These are phyloP conservation scores for Populus hybrid DNA, from an alignment of 441 rosid species.

Conservation along the genomic window DNA sequence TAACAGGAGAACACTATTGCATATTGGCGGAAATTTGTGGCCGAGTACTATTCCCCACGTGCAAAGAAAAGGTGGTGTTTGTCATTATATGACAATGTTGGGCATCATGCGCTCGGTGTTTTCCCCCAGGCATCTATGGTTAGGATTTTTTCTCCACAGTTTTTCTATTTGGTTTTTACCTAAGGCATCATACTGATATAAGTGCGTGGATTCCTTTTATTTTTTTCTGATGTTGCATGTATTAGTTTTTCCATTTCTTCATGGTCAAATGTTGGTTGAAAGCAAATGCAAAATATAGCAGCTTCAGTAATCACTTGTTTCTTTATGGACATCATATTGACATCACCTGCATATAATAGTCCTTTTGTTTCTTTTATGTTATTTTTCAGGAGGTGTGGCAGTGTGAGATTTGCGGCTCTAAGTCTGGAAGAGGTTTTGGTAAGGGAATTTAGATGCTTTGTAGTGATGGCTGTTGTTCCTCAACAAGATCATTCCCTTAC, in stretches of 20 bases:
- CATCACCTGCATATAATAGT: background rate
- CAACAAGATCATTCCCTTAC: background rate
- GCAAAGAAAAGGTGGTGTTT: conserved; percentile 99
- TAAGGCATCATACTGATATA: background rate
- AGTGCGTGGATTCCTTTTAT: background rate
- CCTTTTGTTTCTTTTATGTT: conserved; percentile 3
- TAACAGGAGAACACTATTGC: conserved; percentile 81
- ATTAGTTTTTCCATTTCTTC: background rate
- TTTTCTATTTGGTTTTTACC: background rate
- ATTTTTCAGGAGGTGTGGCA: conserved; percentile 90
- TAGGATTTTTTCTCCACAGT: conserved; percentile 20
- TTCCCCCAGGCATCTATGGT: conserved; percentile 98
- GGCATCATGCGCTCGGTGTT: conserved; percentile 91
- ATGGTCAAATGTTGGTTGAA: background rate
- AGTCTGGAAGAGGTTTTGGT: conserved; percentile 99
- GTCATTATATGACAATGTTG: conserved; percentile 84
- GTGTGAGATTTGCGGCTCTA: conserved; percentile 86
- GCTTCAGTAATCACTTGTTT: background rate
- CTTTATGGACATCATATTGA: background rate
- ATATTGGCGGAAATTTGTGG: conserved; percentile 94
- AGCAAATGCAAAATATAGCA: background rate
- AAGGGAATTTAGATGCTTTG: conserved; percentile 28
- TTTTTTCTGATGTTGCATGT: background rate
- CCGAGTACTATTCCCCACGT: conserved; percentile 92
- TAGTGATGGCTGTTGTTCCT: background rate